phyloP scores from a whole-genome alignment of 2,329 filamentous ascomycete genomes.

The Aspergillus fumigatus region DNA sequence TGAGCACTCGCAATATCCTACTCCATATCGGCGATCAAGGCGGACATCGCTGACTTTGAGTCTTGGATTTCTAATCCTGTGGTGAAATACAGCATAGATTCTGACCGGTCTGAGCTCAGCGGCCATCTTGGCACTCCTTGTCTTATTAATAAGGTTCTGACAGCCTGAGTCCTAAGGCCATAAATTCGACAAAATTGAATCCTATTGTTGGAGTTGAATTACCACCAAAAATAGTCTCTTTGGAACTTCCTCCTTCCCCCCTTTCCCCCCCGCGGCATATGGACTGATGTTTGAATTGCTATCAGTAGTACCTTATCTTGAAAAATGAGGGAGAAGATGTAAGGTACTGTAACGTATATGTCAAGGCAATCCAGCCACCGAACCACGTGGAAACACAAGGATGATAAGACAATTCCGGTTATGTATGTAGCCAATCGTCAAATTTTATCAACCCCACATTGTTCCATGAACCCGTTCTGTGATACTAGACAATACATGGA shows the following conservation, averaged over 20 bases:
- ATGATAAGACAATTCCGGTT: constrained; percentile 8
- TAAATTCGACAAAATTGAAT: no score
- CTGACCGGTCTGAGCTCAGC: background rate
- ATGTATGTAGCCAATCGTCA: constrained; percentile 10
- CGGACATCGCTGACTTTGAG: background rate
- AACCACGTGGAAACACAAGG: constrained; percentile 19
- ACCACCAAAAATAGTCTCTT: background rate
- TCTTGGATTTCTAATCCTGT: background rate
- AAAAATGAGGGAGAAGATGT: background rate
- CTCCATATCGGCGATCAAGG: background rate
- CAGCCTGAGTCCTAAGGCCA: no score
- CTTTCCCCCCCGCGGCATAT: no score
- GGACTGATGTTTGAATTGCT: no score
- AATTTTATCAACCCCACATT: constrained; percentile 10
- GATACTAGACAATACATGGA: constrained; percentile 9
- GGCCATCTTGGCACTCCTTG: background rate
- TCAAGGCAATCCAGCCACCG: constrained; percentile 6
- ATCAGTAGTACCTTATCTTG: background rate
- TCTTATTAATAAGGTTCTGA: background rate
- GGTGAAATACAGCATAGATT: background rate
- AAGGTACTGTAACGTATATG: background rate
- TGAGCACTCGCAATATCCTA: background rate
- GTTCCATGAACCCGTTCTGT: constrained; percentile 2
- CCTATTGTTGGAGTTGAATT: background rate
- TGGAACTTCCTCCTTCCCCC: background rate